Conservation (phyloP, 2,329 filamentous ascomycete genomes). For the Diaporthe amygdali region DNA sequence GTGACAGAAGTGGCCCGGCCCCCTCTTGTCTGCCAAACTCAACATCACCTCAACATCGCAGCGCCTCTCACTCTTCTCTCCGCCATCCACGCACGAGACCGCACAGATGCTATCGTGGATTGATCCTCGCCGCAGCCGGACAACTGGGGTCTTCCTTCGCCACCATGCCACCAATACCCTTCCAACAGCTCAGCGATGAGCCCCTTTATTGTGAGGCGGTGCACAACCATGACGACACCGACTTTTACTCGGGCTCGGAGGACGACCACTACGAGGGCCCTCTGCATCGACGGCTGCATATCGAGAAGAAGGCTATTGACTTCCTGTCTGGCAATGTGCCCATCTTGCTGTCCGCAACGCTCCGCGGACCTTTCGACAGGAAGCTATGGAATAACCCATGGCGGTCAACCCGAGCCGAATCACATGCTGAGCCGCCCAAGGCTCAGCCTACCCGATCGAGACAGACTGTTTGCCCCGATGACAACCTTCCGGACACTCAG, state of each 20-base stretch:
- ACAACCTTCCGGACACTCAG: conserved; percentile 12
- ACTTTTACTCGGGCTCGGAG: conserved; percentile 63
- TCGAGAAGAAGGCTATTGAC: conserved; percentile 63
- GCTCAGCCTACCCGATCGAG: conserved; percentile 32
- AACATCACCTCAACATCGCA: neutral
- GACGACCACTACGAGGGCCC: conserved; percentile 56
- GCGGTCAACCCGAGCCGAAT: conserved; percentile 38
- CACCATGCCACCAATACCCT: conserved; percentile 9
- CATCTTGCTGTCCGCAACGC: conserved; percentile 62
- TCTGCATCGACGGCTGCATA: conserved; percentile 53
- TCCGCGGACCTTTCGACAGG: conserved; percentile 66
- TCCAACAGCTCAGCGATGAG: conserved; percentile 34
- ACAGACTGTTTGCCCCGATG: neutral
- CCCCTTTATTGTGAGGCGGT: conserved; percentile 54
- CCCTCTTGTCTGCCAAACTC: neutral
- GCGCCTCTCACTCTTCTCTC: neutral
- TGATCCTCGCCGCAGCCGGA: neutral
- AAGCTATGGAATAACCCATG: conserved; percentile 59
- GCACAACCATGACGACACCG: conserved; percentile 45
- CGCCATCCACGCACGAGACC: neutral
- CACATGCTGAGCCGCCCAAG: neutral
- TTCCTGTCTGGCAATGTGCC: conserved; percentile 63
- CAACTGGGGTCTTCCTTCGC: conserved; percentile 3
- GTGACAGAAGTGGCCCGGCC: neutral
- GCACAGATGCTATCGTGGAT: neutral